Conservation (phyloP, 352 stramenopile genomes). For the Globisporangium cylindrosporum region DNA sequence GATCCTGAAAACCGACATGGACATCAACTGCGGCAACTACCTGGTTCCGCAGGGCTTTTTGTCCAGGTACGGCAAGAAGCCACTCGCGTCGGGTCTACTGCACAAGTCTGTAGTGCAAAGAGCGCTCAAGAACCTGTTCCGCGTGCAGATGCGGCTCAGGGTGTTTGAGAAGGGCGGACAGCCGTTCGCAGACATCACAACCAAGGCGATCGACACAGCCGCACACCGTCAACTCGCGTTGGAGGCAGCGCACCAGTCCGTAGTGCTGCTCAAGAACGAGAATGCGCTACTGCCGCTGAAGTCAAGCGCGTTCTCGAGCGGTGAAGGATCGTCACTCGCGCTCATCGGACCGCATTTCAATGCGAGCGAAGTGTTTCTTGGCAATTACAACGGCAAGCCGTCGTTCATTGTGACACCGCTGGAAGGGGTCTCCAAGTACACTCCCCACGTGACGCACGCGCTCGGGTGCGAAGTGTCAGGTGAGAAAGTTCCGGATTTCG, state of each 20-base stretch:
- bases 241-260: slow-evolving; percentile 62
- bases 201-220: slow-evolving; percentile 46
- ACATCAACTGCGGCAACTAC: slow-evolving; percentile 81
- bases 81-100: slow-evolving; percentile 64
- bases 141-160: slow-evolving; percentile 85
- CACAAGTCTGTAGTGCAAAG: slow-evolving; percentile 50
- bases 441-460: slow-evolving; percentile 30
- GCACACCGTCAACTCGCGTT: slow-evolving; percentile 54
- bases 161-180: slow-evolving; percentile 83
- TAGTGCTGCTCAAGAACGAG: slow-evolving; percentile 92
- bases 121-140: slow-evolving; percentile 78
- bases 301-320: slow-evolving; percentile 17
- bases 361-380: slow-evolving; percentile 48
- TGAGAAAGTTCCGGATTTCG: slow-evolving; percentile 47
- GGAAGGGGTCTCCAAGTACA: slow-evolving; percentile 34
- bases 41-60: slow-evolving; percentile 65
- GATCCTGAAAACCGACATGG: slow-evolving; percentile 66
- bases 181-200: slow-evolving; percentile 54
- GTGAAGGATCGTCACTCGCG: slow-evolving; percentile 28
- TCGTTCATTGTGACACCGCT: slow-evolving; percentile 62
- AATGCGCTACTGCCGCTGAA: slow-evolving; percentile 54
- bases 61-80: slow-evolving; percentile 50
- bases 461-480: slow-evolving; percentile 58
- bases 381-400: slow-evolving; percentile 72
- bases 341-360: slow-evolving; percentile 83